phyloP scores from a whole-genome alignment of 2,329 filamentous ascomycete genomes.

The Beauveria caledonica region DNA sequence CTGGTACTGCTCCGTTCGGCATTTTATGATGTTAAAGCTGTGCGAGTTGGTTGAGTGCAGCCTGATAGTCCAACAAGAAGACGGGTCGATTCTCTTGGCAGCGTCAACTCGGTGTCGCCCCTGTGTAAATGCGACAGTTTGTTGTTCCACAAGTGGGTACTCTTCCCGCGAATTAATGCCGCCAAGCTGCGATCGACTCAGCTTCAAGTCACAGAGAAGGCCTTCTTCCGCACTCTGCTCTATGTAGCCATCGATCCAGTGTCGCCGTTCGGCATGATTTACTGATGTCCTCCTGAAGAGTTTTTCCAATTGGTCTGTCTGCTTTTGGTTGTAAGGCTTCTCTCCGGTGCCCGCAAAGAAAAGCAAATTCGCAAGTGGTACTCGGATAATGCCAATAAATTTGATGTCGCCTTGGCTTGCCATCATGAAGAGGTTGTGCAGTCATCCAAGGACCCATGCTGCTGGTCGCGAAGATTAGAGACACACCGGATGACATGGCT shows the following conservation, averaged over 20 bases:
- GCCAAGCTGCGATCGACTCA: background rate
- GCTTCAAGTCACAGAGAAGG: background rate
- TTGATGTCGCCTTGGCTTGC: background rate
- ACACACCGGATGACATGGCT: background rate
- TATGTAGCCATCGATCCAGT: slow-evolving; percentile 10
- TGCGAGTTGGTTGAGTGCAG: background rate
- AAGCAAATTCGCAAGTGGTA: background rate
- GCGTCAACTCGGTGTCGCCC: slow-evolving; percentile 8
- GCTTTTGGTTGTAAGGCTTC: background rate
- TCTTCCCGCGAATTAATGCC: background rate
- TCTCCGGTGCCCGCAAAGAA: background rate
- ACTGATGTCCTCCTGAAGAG: background rate
- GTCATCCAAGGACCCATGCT: background rate
- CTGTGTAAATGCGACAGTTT: slow-evolving; percentile 1
- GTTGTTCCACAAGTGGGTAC: slow-evolving; percentile 2
- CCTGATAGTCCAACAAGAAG: slow-evolving; percentile 4
- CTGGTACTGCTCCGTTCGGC: slow-evolving; percentile 8
- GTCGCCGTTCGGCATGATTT: background rate
- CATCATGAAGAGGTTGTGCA: background rate
- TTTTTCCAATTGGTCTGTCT: background rate
- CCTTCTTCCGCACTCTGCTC: background rate
- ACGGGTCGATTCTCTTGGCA: background rate
- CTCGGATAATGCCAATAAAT: background rate
- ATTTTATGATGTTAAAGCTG: slow-evolving; percentile 1
- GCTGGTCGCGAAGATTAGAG: background rate